Percentiles rank a stretch among this genome's conserved stretches.
Evolutionary conservation across 345 rosid genomes (phyloP).

Genomic region (Microcos paniculata): DNA sequence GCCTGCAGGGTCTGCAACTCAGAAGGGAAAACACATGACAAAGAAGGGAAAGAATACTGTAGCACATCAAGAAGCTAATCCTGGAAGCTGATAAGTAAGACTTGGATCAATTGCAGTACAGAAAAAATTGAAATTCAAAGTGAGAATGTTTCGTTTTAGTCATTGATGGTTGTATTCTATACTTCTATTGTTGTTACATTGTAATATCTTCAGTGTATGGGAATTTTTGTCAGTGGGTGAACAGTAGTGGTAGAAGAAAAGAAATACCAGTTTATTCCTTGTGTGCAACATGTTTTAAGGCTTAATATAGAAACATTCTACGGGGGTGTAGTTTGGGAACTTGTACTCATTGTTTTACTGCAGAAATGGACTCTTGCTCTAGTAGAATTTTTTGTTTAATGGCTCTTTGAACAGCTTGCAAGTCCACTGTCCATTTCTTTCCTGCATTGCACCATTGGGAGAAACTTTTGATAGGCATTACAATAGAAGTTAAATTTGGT

Average conservation of each 20-base stretch:
- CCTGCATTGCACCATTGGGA: background rate
- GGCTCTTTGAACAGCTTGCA: background rate
- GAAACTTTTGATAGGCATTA: background rate
- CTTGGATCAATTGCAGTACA: background rate
- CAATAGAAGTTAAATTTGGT: background rate
- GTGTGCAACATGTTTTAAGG: background rate
- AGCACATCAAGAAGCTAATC: slow-evolving; percentile 11
- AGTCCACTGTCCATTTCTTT: background rate
- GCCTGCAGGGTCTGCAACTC: slow-evolving; percentile 10
- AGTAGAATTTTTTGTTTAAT: background rate
- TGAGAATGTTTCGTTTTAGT: background rate
- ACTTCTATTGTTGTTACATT: too few relatives aligned
- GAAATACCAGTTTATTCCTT: background rate
- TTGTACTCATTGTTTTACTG: background rate
- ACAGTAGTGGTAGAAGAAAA: background rate
- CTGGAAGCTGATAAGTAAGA: background rate
- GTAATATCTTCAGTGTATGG: background rate
- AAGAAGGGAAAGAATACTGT: slow-evolving; percentile 17
- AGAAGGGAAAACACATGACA: background rate
- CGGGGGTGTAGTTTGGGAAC: background rate
- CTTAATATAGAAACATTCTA: background rate
- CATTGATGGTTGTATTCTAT: background rate
- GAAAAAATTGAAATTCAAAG: background rate
- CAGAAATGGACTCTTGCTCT: background rate
- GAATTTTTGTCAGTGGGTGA: background rate